phyloP scores from a whole-genome alignment of 208 protist genomes.

The Leishmania braziliensis region DNA sequence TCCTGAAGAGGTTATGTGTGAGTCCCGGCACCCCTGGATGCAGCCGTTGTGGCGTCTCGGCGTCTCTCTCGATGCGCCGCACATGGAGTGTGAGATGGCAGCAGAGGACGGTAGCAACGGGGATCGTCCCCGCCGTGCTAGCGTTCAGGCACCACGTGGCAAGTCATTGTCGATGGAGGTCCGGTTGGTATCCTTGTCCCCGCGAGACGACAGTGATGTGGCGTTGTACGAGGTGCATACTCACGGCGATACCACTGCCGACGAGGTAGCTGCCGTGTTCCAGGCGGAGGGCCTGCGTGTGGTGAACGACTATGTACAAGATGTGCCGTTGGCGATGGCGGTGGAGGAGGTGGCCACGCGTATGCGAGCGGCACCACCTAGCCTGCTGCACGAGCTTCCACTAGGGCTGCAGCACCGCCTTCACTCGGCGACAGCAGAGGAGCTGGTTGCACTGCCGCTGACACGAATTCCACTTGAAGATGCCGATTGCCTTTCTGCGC shows the following conservation, averaged over 20 bases:
- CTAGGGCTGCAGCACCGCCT: conserved; percentile 56
- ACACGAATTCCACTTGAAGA: conserved; percentile 32
- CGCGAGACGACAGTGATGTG: conserved; percentile 34
- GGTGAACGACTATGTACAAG: conserved; percentile 75
- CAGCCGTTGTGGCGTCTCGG: conserved; percentile 20
- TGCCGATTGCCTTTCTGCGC: conserved; percentile 29
- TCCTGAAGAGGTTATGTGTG: not conserved
- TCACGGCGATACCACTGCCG: conserved; percentile 45
- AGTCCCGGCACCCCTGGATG: conserved; percentile 39
- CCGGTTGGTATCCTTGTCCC: conserved; percentile 40
- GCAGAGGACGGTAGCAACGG: not conserved
- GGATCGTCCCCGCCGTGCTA: not conserved
- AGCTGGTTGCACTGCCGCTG: conserved; percentile 67
- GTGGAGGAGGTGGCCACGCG: conserved; percentile 37
- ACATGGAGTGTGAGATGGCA: conserved; percentile 24
- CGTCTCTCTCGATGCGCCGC: conserved; percentile 30
- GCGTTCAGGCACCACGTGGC: conserved; percentile 10
- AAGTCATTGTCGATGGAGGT: conserved; percentile 36
- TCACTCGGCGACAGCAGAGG: conserved; percentile 35
- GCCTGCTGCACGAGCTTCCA: conserved; percentile 40
- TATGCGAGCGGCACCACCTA: conserved; percentile 19
- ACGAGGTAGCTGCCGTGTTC: conserved; percentile 74
- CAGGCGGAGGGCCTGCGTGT: conserved; percentile 55
- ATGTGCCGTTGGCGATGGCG: conserved; percentile 39
- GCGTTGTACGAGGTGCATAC: conserved; percentile 73